Evolutionary conservation across 148 eudicot species (phyloP), one percentile per base, ranked within the genome.

Genomic region (Dysphania ambrosioides): DNA sequence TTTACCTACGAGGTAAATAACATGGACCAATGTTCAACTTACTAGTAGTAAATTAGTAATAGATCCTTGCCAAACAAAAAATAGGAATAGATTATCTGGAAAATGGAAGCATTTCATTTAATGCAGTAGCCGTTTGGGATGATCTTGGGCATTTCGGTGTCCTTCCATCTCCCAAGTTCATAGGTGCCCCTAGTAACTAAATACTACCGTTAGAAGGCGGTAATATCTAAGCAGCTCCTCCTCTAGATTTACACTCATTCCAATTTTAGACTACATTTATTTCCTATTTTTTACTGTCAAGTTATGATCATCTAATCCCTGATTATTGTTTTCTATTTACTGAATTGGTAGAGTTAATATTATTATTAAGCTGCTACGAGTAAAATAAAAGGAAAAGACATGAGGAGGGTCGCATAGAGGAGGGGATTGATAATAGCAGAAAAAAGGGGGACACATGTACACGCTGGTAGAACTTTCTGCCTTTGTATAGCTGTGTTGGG

Each of bases 381-480:
- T n/a, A 36, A 36, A 27, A 74, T 0, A 24, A 21, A 35, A 36
- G 27, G 26, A 65, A 51, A 64, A 35, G 44, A 38, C 27, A 61
- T 8, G 12, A n/a, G n/a, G n/a, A n/a, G n/a, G n/a, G n/a, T n/a
- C n/a, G n/a, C 26, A 35, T 19, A 10, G 23, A 62, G 69, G 30
- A 64, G n/a, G n/a, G n/a, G n/a, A n/a, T n/a, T n/a, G n/a, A 34
- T 30, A 64, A 0, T 64, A 64, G 27, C 68, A 36, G 42, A 71
- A 71, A 71, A 31, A n/a, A 21, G 27, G 73, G 73, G 62, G n/a
- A 71, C 31, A 53, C 27, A 68, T 30, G 72, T 68, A 66, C 63
- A 59, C 63, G 63, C 32, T 59, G 63, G 30, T 10, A 59, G 31
- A 27, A 59, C 63, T 59, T 59, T 59, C 63, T 53, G 24, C 24